phyloP scores from a whole-genome alignment of 2,329 filamentous ascomycete genomes.

The Pseudocercospora eumusae region DNA sequence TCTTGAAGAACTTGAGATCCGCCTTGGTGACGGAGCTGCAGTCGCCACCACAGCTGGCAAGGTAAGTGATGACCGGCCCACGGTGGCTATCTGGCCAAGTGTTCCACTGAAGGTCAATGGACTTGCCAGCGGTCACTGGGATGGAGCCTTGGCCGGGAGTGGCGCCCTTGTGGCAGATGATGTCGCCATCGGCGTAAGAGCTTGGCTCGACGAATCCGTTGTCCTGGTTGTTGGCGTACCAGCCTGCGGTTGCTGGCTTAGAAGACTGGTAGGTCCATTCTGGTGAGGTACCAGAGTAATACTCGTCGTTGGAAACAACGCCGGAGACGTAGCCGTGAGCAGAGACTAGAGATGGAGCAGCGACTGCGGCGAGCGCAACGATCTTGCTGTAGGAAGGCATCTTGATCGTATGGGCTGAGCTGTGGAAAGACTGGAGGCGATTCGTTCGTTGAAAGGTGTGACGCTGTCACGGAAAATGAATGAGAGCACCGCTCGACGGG shows the following conservation, averaged over 20 bases:
- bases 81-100: slow-evolving; percentile 50
- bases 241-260: slow-evolving; percentile 54
- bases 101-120: slow-evolving; percentile 54
- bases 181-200: slow-evolving; percentile 31
- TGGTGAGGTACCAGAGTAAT: slow-evolving; percentile 47
- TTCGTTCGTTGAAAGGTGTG: slow-evolving; percentile 11
- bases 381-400: slow-evolving; percentile 27
- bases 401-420: not conserved
- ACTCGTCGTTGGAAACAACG: slow-evolving; percentile 51
- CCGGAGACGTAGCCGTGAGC: slow-evolving; percentile 50
- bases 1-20: slow-evolving; percentile 64
- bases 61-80: slow-evolving; percentile 65
- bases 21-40: slow-evolving; percentile 58
- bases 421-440: not conserved
- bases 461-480: slow-evolving; percentile 22
- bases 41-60: slow-evolving; percentile 60
- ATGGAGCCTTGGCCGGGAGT: slow-evolving; percentile 54
- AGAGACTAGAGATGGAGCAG: slow-evolving; percentile 39
- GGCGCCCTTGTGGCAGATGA: slow-evolving; percentile 55
- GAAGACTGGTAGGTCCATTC: slow-evolving; percentile 56
- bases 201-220: slow-evolving; percentile 36
- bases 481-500: slow-evolving; percentile 22
- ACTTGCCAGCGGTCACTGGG: slow-evolving; percentile 58
- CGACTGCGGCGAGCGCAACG: slow-evolving; percentile 21
- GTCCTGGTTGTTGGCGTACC: slow-evolving; percentile 43